Conservation (phyloP, 441 rosid species). For the Daphne laureola region DNA sequence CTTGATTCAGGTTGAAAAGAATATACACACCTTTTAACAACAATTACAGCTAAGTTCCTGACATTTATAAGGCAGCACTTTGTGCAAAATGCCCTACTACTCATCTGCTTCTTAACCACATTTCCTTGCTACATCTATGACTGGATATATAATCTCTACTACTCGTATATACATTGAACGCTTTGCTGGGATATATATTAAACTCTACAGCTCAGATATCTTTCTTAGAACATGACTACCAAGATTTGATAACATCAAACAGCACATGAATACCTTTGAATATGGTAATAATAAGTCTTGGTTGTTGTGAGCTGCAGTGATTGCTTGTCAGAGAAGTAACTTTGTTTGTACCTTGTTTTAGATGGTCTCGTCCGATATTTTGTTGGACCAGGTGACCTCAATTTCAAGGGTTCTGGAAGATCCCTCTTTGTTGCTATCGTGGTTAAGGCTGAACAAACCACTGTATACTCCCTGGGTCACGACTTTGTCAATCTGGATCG, state of each 20-base stretch:
- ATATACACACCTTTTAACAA: too few species aligned
- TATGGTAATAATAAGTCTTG: conserved; percentile 3
- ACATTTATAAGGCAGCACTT: conserved; percentile 12
- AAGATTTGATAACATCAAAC: conserved; percentile 7
- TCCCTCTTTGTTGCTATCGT: conserved; percentile 52
- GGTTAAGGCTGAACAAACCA: conserved; percentile 58
- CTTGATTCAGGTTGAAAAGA: too few species aligned
- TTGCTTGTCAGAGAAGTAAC: conserved; percentile 9
- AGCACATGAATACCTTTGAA: conserved; percentile 18
- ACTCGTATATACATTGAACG: conserved; percentile 26
- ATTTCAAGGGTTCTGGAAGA: conserved; percentile 65
- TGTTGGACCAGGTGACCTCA: conserved; percentile 82
- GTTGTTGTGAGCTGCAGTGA: conserved; percentile 1
- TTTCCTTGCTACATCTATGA: conserved; percentile 5
- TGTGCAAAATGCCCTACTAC: conserved; percentile 7
- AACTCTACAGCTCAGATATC: conserved; percentile 28
- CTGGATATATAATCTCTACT: conserved; percentile 13
- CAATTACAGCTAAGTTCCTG: too few species aligned
- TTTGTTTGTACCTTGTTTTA: conserved; percentile 5
- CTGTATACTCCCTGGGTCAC: conserved; percentile 73
- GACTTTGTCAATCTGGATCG: conserved; percentile 74
- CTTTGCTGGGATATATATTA: conserved; percentile 11
- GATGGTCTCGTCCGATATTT: conserved; percentile 23
- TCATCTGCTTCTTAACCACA: conserved; percentile 8
- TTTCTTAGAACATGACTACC: conserved; percentile 36